These are phyloP conservation scores for Penicillium samsonianum DNA, from an alignment of 495 filamentous ascomycete species.

Conservation along the genomic window DNA sequence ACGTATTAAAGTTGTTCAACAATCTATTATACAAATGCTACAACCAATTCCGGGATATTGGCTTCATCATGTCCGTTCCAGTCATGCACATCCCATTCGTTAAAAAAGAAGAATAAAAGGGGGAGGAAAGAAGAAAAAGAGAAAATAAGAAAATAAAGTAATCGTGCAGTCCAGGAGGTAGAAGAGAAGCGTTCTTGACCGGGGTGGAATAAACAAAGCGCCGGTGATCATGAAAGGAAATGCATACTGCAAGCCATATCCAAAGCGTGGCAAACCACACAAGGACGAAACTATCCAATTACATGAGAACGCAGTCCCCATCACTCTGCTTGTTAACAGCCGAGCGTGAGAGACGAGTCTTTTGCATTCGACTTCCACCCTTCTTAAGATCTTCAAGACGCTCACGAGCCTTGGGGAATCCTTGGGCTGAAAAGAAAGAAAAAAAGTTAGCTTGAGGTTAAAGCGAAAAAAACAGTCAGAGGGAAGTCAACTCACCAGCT, in stretches of 20 bases:
- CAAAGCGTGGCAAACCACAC: conserved; percentile 1
- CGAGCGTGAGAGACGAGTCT: conserved; percentile 80
- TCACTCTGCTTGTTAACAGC: conserved; percentile 83
- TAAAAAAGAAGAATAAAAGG: background rate
- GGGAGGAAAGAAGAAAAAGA: background rate
- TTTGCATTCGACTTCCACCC: conserved; percentile 66
- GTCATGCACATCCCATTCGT: conserved; percentile 8
- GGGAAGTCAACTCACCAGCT: conserved; percentile 70
- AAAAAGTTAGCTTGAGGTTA: background rate
- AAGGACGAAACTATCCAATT: conserved; percentile 4
- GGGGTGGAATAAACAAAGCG: conserved; percentile 13
- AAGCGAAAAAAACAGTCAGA: conserved; percentile 18
- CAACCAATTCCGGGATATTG: background rate
- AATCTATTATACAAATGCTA: conserved; percentile 10
- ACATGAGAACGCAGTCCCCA: conserved; percentile 83
- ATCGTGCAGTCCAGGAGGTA: conserved; percentile 22
- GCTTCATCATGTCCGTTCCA: background rate
- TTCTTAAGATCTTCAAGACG: conserved; percentile 89
- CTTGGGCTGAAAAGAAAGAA: conserved; percentile 66
- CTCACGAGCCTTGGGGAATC: conserved; percentile 88
- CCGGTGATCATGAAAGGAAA: conserved; percentile 23
- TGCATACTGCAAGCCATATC: conserved; percentile 14
- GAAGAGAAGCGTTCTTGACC: conserved; percentile 5
- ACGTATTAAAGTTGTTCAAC: background rate
- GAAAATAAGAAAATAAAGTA: conserved; percentile 3